Base-by-base conservation (phyloP, 495 filamentous ascomycete genomes). In the Haplographium delicatum region DNA sequence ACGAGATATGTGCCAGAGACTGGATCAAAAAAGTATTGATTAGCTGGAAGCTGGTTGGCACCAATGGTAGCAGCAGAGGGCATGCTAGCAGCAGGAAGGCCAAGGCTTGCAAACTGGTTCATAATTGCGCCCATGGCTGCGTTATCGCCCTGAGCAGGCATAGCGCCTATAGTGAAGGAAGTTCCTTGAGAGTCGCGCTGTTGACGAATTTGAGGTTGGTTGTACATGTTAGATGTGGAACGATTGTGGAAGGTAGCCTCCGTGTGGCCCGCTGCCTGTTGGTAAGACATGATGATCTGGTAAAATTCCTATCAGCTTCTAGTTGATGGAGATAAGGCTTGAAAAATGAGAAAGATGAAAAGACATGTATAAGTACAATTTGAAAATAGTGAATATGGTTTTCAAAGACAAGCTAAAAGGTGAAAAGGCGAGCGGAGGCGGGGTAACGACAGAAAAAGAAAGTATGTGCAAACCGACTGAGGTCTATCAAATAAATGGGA, bases 291-390 rank as follows among this genome's bases (percentile, higher is more conserved):
- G 58, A 51, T 56, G 50, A 47, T 55, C 57, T 60, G 31, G 10
- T 15, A 67, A 10, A 68, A 74, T 73, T n/a, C 70, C 62, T 74
- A 72, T 76, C 70, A 69, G 63, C 63, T 66, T 67, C 65, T 58
- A 65, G 69, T 53, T 44, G 22, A 38, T 39, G 20, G 5, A 18
- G n/a, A 4, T 20, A 48, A 15, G 31, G 18, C 7, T 19, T 39
- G 35, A 39, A 39, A 19, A 39, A 19, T 18, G 18, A 13, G 45
- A 22, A 28, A 39, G 31, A n/a, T n/a, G n/a, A n/a, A n/a, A n/a
- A n/a, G n/a, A n/a, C n/a, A n/a, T n/a, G n/a, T n/a, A n/a, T n/a
- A n/a, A n/a, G n/a, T n/a, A n/a, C n/a, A n/a, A n/a, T n/a, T n/a
- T n/a, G n/a, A n/a, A 48, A 19, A 46, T 20, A 19, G 63, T 68